Evolutionary conservation across 83 land plant genomes (phyloP).

Genomic region (Thuja plicata): DNA sequence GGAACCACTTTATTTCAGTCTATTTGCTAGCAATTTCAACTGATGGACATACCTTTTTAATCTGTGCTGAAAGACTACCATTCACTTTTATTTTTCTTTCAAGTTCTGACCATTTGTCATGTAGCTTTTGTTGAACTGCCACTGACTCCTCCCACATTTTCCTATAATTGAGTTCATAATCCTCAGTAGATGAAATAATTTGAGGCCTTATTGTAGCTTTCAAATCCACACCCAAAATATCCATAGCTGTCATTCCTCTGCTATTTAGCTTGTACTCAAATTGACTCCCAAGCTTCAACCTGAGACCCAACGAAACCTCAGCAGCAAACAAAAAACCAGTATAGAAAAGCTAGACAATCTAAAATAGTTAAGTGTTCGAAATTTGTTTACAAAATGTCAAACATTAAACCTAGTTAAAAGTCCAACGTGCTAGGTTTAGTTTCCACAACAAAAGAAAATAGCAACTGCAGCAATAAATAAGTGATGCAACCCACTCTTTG

Average conservation of each 20-base stretch:
- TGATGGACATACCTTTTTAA: slow-evolving; percentile 37
- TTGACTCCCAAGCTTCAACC: slow-evolving; percentile 52
- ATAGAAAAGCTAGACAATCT: background rate
- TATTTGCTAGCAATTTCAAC: background rate
- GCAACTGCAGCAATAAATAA: background rate
- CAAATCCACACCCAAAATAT: slow-evolving; percentile 48
- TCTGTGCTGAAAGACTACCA: slow-evolving; percentile 21
- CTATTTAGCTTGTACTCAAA: slow-evolving; percentile 40
- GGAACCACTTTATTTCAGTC: background rate
- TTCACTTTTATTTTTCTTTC: slow-evolving; percentile 32
- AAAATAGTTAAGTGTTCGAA: background rate
- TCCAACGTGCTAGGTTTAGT: background rate
- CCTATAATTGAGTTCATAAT: slow-evolving; percentile 26
- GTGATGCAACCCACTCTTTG: too few species aligned
- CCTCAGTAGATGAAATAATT: slow-evolving; percentile 29
- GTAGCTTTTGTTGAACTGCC: slow-evolving; percentile 33
- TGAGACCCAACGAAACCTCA: slow-evolving; percentile 9
- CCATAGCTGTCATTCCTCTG: slow-evolving; percentile 41
- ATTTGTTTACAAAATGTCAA: background rate
- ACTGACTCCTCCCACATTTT: slow-evolving; percentile 47
- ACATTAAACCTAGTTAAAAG: background rate
- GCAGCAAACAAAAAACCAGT: background rate
- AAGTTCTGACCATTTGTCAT: slow-evolving; percentile 25
- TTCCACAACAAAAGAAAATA: background rate
- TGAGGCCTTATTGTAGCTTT: slow-evolving; percentile 45